These are phyloP conservation scores for Xylaria castorea DNA, from an alignment of 495 filamentous ascomycete species.

Conservation along the genomic window DNA sequence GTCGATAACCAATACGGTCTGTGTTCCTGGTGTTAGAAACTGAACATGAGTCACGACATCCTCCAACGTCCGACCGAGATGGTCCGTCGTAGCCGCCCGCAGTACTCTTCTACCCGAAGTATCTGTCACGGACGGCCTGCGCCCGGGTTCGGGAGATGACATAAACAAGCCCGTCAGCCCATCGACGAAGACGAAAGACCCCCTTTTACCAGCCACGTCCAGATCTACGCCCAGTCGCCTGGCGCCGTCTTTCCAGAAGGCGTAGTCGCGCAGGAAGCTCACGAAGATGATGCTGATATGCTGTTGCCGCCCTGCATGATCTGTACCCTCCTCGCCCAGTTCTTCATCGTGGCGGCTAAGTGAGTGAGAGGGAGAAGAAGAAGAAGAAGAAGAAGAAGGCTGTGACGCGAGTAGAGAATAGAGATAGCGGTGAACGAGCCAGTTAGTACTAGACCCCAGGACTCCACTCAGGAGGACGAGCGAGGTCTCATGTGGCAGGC, in stretches of 20 bases:
- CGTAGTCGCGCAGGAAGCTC: constrained; percentile 77
- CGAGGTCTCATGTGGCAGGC: constrained; percentile 52
- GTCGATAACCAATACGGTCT: constrained; percentile 58
- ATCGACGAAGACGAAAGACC: constrained; percentile 74
- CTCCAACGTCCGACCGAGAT: constrained; percentile 32
- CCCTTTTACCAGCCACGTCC: constrained; percentile 60
- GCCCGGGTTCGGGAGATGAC: constrained; percentile 24
- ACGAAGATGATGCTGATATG: constrained; percentile 69
- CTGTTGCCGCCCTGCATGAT: constrained; percentile 17
- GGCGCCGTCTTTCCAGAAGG: constrained; percentile 75
- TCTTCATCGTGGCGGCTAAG: constrained; percentile 19
- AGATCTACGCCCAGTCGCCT: constrained; percentile 76
- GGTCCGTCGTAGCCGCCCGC: constrained; percentile 27
- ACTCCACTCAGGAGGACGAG: constrained; percentile 77
- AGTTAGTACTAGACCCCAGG: constrained; percentile 74
- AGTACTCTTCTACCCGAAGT: constrained; percentile 25
- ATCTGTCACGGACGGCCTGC: constrained; percentile 13
- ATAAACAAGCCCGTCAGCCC: constrained; percentile 63
- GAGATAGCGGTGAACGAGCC: constrained; percentile 72
- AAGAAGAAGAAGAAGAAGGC: constrained; percentile 12
- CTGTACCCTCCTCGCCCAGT: constrained; percentile 27
- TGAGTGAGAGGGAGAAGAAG: not conserved
- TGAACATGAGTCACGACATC: constrained; percentile 34
- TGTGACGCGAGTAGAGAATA: constrained; percentile 57
- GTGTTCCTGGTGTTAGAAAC: constrained; percentile 25